phyloP scores from a whole-genome alignment of 2,329 filamentous ascomycete species.

The Sporothrix protearum region DNA sequence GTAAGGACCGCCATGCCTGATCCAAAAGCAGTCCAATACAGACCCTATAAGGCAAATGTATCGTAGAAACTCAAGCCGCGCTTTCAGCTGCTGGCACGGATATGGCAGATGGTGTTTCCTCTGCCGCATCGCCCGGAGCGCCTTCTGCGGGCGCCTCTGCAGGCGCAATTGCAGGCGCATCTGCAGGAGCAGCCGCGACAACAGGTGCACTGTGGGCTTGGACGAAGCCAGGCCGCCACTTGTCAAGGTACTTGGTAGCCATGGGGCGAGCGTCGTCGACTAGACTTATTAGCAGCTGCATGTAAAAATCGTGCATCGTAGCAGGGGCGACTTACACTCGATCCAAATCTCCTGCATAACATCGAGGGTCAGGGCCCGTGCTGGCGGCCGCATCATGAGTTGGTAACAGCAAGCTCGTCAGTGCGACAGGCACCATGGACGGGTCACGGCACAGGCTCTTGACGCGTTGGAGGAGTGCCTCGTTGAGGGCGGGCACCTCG shows the following conservation, averaged over 20 bases:
- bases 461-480: constrained; percentile 68
- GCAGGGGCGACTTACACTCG: constrained; percentile 54
- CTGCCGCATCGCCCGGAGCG: not conserved
- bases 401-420: constrained; percentile 66
- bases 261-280: constrained; percentile 61
- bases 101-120: not conserved
- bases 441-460: constrained; percentile 64
- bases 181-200: not conserved
- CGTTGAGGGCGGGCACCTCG: constrained; percentile 78
- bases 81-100: not conserved
- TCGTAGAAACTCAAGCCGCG: not conserved
- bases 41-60: not conserved
- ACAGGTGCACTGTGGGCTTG: constrained; percentile 33
- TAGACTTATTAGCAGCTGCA: constrained; percentile 33
- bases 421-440: constrained; percentile 58
- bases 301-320: not conserved
- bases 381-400: constrained; percentile 64
- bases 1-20: not conserved
- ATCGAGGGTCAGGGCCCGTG: constrained; percentile 60
- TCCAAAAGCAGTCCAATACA: not conserved
- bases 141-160: not conserved
- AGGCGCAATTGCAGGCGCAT: not conserved
- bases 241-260: constrained; percentile 59
- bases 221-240: constrained; percentile 57
- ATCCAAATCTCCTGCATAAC: constrained; percentile 64